Conservation (phyloP, 2,329 filamentous ascomycete genomes). For the Hymenoscyphus scutula region DNA sequence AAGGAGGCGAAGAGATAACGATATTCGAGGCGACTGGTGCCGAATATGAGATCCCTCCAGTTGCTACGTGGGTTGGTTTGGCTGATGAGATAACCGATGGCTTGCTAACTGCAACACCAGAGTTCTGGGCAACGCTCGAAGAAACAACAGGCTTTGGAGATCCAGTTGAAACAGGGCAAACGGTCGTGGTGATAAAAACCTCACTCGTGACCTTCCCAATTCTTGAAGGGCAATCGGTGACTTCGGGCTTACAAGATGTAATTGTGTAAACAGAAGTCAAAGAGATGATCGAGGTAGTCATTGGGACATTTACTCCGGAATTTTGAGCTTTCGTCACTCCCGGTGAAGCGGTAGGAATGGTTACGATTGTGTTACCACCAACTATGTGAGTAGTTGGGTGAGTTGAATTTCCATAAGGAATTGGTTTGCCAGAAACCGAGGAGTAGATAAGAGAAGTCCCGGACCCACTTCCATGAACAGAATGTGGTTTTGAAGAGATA, state of each 20-base stretch:
- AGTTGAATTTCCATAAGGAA: not conserved
- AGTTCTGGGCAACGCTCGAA: not conserved
- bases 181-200: constrained; percentile 25
- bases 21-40: not conserved
- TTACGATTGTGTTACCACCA: not conserved
- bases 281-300: not conserved
- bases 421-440: not conserved
- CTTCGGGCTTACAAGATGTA: constrained; percentile 45
- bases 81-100: not conserved
- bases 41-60: not conserved
- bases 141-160: not conserved
- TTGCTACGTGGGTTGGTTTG: not conserved
- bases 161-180: constrained; percentile 7
- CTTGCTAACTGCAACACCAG: not conserved
- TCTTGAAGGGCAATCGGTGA: constrained; percentile 49
- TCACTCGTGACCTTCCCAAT: constrained; percentile 19
- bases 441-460: not conserved
- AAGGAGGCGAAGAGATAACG: not conserved
- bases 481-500: not conserved
- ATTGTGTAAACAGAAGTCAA: constrained; percentile 43
- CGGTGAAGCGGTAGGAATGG: not conserved
- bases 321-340: not conserved
- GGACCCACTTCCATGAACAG: not conserved
- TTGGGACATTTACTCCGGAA: not conserved
- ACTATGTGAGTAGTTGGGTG: not conserved